Conservation (phyloP, 1,284 basidiomycete genomes). For the Microbotryum saponariae region DNA sequence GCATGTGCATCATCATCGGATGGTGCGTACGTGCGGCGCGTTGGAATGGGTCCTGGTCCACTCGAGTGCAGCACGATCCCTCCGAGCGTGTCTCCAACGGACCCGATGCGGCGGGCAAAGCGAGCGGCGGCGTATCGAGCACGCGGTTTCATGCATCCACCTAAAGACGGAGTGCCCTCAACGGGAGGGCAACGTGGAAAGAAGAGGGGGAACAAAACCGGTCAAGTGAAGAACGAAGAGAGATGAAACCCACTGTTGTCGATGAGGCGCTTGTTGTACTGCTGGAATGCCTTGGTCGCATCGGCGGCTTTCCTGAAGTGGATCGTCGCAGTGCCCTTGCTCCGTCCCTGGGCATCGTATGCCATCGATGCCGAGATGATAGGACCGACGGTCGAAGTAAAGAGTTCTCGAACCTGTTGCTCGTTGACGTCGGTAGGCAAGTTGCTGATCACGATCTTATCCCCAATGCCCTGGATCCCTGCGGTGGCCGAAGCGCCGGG, state of each 20-base stretch:
- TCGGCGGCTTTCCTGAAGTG: constrained; percentile 80
- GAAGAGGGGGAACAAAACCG: background rate
- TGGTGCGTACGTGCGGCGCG: too few relatives aligned
- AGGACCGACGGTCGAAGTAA: constrained; percentile 81
- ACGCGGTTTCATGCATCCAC: background rate
- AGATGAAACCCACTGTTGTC: constrained; percentile 90
- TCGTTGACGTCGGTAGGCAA: constrained; percentile 93
- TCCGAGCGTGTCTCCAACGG: too few relatives aligned
- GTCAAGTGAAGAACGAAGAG: background rate
- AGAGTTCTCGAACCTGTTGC: constrained; percentile 86
- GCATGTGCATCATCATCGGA: too few relatives aligned
- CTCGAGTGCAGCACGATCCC: too few relatives aligned
- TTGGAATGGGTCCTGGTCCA: too few relatives aligned
- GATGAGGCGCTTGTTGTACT: constrained; percentile 98
- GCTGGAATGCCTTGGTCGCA: constrained; percentile 80
- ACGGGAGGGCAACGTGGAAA: background rate
- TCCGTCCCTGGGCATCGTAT: constrained; percentile 76
- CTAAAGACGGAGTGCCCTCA: background rate
- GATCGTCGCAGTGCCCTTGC: constrained; percentile 82
- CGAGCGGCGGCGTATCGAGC: background rate
- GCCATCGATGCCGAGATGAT: constrained; percentile 74
- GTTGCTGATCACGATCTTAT: constrained; percentile 94
- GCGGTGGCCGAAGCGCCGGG: constrained; percentile 38
- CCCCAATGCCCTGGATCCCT: constrained; percentile 37
- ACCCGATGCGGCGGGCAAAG: background rate